Percentiles rank a stretch among this genome's conserved stretches.
phyloP scores from a whole-genome alignment of 257 asterid genomes.

The Plantago major region DNA sequence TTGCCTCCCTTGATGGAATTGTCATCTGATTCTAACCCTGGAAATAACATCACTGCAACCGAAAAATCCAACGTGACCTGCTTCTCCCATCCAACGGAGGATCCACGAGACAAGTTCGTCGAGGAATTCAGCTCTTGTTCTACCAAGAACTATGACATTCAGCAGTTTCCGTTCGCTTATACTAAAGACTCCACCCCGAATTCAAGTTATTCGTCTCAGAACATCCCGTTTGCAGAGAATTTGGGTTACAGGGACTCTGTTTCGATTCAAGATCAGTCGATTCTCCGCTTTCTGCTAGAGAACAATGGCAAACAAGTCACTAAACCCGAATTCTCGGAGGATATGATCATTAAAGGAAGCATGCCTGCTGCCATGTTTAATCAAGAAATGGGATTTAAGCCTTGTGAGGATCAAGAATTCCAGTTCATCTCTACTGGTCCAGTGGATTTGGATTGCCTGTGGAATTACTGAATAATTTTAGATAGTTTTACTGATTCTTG shows the following conservation, averaged over 20 bases:
- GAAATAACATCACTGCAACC: constrained; percentile 7
- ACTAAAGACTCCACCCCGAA: constrained; percentile 24
- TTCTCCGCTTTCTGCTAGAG: constrained; percentile 33
- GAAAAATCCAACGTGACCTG: constrained; percentile 46
- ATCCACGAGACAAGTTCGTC: constrained; percentile 19
- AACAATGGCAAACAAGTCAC: constrained; percentile 19
- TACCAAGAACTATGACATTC: constrained; percentile 23
- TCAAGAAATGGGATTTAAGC: constrained; percentile 6
- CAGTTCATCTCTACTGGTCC: constrained; percentile 9
- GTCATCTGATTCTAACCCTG: constrained; percentile 36
- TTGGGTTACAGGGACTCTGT: constrained; percentile 20
- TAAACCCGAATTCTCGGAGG: constrained; percentile 19
- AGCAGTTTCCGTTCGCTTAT: constrained; percentile 15
- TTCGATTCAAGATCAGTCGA: constrained; percentile 43
- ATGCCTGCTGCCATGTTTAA: constrained; percentile 11
- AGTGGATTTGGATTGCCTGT: constrained; percentile 14
- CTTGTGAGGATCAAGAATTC: constrained; percentile 15
- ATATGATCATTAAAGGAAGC: background rate
- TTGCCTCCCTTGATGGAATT: constrained; percentile 53
- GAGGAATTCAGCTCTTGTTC: constrained; percentile 26
- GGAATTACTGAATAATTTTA: constrained; percentile 12
- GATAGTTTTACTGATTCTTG: background rate
- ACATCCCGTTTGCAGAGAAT: constrained; percentile 23
- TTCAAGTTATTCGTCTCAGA: constrained; percentile 27
- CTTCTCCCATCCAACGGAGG: constrained; percentile 54